Percentiles rank a stretch among this genome's conserved stretches.
Conservation (phyloP, 176 grass and related monocot genomes). For the Otatea glauca region DNA sequence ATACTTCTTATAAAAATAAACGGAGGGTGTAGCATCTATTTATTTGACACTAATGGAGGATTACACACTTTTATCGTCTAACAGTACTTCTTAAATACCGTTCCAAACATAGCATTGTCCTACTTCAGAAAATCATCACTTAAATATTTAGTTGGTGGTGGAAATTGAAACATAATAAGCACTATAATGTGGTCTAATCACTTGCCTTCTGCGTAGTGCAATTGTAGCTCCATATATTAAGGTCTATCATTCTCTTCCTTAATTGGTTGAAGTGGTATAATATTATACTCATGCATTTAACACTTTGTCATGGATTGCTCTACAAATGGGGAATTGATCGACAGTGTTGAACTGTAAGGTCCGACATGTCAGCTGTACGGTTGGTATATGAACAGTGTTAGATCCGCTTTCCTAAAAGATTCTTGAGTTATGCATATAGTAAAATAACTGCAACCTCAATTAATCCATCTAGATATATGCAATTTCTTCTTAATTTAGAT, state of each 20-base stretch:
- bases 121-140: not conserved
- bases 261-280: not conserved
- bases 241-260: not conserved
- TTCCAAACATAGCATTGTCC: not conserved
- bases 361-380: not conserved
- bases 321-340: not conserved
- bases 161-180: not conserved
- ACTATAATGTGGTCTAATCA: not conserved
- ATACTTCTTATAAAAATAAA: too few relatives aligned
- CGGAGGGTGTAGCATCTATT: not conserved
- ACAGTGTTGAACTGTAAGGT: not conserved
- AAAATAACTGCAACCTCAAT: not conserved
- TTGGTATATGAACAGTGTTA: not conserved
- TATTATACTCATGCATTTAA: not conserved
- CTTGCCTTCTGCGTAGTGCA: not conserved
- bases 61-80: not conserved
- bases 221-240: not conserved
- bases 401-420: not conserved
- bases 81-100: not conserved
- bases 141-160: not conserved
- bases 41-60: conserved; percentile 1
- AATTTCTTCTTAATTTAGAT: not conserved
- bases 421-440: not conserved
- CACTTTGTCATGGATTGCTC: not conserved
- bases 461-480: not conserved